These are phyloP conservation scores for Brassica cretica DNA, from an alignment of 345 rosid species.

Conservation along the genomic window DNA sequence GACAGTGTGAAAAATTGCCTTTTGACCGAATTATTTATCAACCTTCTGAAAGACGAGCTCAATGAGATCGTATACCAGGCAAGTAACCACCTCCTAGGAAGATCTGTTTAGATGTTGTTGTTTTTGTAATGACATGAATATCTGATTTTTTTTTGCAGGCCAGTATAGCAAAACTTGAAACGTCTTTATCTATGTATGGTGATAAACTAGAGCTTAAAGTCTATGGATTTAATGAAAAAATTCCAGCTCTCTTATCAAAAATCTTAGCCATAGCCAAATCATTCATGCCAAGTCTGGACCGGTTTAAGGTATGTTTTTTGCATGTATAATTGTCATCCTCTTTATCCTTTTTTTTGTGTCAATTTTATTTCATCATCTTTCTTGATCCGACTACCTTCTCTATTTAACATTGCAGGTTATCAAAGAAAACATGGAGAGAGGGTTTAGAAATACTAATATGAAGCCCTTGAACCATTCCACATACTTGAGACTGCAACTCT, in stretches of 20 bases:
- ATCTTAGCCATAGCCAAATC: constrained; percentile 65
- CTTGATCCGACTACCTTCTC: neutral
- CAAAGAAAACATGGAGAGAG: constrained; percentile 82
- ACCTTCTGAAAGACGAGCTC: constrained; percentile 89
- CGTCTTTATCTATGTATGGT: constrained; percentile 62
- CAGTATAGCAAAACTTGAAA: constrained; percentile 87
- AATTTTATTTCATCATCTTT: neutral
- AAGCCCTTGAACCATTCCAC: constrained; percentile 89
- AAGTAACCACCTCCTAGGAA: constrained; percentile 29
- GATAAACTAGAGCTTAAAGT: constrained; percentile 90
- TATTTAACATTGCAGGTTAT: constrained; percentile 60
- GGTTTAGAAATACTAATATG: constrained; percentile 77
- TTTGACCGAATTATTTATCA: constrained; percentile 76
- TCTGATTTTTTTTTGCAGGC: constrained; percentile 57
- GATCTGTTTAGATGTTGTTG: constrained; percentile 17
- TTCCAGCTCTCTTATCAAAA: constrained; percentile 71
- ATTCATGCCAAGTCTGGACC: constrained; percentile 67
- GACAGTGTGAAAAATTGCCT: constrained; percentile 62
- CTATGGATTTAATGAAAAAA: constrained; percentile 89
- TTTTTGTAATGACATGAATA: constrained; percentile 21
- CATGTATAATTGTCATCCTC: neutral
- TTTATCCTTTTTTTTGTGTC: neutral
- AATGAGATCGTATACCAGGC: constrained; percentile 97
- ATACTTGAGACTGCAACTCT: constrained; percentile 82
- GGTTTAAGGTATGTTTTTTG: constrained; percentile 64